Evolutionary conservation across 2,329 filamentous ascomycete species (phyloP).

Genomic region (Zymoseptoria passerinii): DNA sequence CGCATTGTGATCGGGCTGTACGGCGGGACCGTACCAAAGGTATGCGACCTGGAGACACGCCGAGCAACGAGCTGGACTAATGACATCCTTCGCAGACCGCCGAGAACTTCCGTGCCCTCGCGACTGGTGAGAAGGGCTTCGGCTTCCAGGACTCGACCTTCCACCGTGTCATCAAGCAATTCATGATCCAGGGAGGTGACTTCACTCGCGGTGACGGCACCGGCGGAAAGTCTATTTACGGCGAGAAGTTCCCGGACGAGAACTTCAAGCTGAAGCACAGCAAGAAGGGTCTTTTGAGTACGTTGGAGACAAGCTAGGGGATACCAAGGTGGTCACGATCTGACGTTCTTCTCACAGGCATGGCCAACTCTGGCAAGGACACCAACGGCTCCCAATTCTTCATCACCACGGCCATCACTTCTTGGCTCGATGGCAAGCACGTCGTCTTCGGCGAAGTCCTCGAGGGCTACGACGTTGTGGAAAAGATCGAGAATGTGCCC

Average conservation of each 20-base stretch:
- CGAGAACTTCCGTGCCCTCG: constrained; percentile 70
- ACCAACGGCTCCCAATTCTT: constrained; percentile 89
- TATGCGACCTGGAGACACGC: constrained; percentile 20
- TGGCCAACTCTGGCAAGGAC: constrained; percentile 77
- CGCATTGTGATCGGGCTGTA: constrained; percentile 76
- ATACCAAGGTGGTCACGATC: not conserved
- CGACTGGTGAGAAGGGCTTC: constrained; percentile 78
- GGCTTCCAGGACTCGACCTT: constrained; percentile 75
- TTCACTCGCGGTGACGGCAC: constrained; percentile 77
- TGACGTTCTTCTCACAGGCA: constrained; percentile 42
- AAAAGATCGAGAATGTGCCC: constrained; percentile 65
- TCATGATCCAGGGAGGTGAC: constrained; percentile 89
- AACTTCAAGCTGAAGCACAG: constrained; percentile 93
- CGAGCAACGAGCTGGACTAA: not conserved
- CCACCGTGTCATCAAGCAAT: constrained; percentile 84
- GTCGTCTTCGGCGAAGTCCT: constrained; percentile 85
- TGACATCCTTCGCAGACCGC: constrained; percentile 41
- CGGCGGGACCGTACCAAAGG: constrained; percentile 76
- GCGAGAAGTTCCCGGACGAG: constrained; percentile 75
- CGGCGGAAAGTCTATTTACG: constrained; percentile 83
- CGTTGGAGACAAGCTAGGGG: not conserved
- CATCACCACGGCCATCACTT: constrained; percentile 75
- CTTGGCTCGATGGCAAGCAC: constrained; percentile 75
- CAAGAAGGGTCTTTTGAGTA: constrained; percentile 66
- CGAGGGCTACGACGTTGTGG: constrained; percentile 73